Evolutionary conservation across 2,329 filamentous ascomycete species (phyloP), one percentile per base, ranked within the genome.

Genomic region (Parastagonospora avenae): DNA sequence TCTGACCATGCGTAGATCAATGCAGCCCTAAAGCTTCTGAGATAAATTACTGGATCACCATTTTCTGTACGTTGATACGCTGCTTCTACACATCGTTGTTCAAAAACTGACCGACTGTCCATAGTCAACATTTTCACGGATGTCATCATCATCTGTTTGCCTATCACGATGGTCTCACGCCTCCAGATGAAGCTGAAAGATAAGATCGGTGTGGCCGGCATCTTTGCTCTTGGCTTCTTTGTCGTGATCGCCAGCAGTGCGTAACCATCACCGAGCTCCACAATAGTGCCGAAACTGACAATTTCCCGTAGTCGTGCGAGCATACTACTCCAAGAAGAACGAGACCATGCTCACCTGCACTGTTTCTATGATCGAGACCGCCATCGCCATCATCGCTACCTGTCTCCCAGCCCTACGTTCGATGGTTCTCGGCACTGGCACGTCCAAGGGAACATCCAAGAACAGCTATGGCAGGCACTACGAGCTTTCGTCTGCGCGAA

Each of bases 381-480:
- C 73, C 4, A 69, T 77, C 7, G 72, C 75, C 1, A 75, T 77
- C 30, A 76, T 77, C 8, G 72, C 73, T 1, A 66, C 71, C 2
- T 76, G 71, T n/a, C 69, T 76, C 1, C 74, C 74, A 9, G 62
- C 62, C 8, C 42, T 64, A 8, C 62, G 58, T 39, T 59, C 62
- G 24, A 55, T 60, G 50, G 38, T 63, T 11, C 48, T 64, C 11
- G 62, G 60, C 16, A 51, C 50, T 35, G 54, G 56, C 33, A 59
- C 52, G 4, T 54, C 52, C 12, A 57, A 62, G 14, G 52, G 36
- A 7, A 48, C 51, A 7, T 60, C 60, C 41, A 39, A 39, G 15
- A 49, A 46, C 30, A 61, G 55, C 50, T 62, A 64, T 40, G 60
- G 62, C 29, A 61, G 52, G 35, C 62, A 64, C 33, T 64, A 64